A percentile compares a stretch with the other conserved stretches of the same genome.
Evolutionary conservation across 805 yeast species (phyloP).

Genomic region (Candida palmyrensis): DNA sequence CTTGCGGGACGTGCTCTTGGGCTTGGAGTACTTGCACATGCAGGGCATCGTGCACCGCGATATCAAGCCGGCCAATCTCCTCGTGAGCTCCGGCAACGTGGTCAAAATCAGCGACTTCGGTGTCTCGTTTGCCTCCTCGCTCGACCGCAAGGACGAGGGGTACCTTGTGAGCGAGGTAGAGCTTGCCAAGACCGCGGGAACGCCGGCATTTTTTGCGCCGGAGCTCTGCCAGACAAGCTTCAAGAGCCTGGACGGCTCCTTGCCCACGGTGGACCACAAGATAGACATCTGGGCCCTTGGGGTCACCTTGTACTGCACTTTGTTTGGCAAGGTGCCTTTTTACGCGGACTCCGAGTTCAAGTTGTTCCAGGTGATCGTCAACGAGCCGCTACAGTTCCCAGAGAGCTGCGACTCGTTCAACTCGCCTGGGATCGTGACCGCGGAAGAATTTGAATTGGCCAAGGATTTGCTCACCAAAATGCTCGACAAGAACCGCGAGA

Average conservation of each 20-base stretch:
- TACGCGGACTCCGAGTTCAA: conserved; percentile 83
- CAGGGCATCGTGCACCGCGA: conserved; percentile 94
- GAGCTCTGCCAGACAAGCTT: conserved; percentile 72
- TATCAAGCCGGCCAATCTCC: conserved; percentile 88
- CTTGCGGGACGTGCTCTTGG: conserved; percentile 78
- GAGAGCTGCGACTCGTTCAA: conserved; percentile 23
- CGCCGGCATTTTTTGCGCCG: conserved; percentile 86
- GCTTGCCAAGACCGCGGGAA: conserved; percentile 93
- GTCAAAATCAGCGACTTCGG: conserved; percentile 98
- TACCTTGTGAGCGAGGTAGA: conserved; percentile 55
- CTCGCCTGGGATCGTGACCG: conserved; percentile 34
- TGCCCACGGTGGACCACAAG: conserved; percentile 63
- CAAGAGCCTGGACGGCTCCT: conserved; percentile 14
- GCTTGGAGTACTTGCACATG: conserved; percentile 83
- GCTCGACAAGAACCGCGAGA: conserved; percentile 63
- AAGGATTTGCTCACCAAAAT: conserved; percentile 58
- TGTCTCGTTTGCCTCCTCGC: conserved; percentile 68
- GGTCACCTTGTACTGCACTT: conserved; percentile 79
- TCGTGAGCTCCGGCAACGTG: conserved; percentile 60
- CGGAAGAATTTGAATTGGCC: conserved; percentile 42
- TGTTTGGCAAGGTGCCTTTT: conserved; percentile 88
- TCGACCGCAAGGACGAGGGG: conserved; percentile 41
- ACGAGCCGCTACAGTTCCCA: conserved; percentile 58
- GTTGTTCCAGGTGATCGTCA: conserved; percentile 75
- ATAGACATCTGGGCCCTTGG: conserved; percentile 99